Conservation (phyloP, 1,284 basidiomycete species). For the Cutaneotrichosporon mucoides region DNA sequence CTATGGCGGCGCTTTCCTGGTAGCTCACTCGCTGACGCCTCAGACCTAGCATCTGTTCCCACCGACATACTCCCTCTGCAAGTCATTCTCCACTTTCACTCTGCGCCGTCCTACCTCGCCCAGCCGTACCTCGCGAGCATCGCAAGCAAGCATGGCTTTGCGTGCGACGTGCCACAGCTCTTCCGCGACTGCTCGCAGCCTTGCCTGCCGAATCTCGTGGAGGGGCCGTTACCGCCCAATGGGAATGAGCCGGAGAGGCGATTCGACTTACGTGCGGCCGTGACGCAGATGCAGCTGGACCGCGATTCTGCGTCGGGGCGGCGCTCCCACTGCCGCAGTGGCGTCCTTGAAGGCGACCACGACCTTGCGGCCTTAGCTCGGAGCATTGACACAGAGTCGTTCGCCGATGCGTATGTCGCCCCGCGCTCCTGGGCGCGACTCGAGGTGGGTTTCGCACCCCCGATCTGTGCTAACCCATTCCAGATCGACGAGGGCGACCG, state of each 20-base stretch:
- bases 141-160: conserved; percentile 25
- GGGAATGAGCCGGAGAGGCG: conserved; percentile 46
- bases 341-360: background rate
- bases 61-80: conserved; percentile 71
- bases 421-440: conserved; percentile 46
- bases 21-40: conserved; percentile 4
- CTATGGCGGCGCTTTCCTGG: too few species aligned
- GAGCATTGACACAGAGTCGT: conserved; percentile 40
- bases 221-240: conserved; percentile 49
- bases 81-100: conserved; percentile 61
- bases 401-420: conserved; percentile 57
- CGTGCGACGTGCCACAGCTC: conserved; percentile 28
- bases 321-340: background rate
- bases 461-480: background rate
- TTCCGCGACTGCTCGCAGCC: conserved; percentile 34
- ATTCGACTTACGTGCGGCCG: conserved; percentile 60
- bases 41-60: conserved; percentile 74
- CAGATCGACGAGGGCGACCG: conserved; percentile 50
- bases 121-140: conserved; percentile 67
- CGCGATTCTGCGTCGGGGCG: conserved; percentile 1
- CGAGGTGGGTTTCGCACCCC: conserved; percentile 51
- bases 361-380: background rate
- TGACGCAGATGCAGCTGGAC: conserved; percentile 59
- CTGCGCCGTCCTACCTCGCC: conserved; percentile 60
- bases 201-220: conserved; percentile 15